These are phyloP conservation scores for Aspergillus cavernicola DNA, from an alignment of 495 filamentous ascomycete species.

Conservation along the genomic window DNA sequence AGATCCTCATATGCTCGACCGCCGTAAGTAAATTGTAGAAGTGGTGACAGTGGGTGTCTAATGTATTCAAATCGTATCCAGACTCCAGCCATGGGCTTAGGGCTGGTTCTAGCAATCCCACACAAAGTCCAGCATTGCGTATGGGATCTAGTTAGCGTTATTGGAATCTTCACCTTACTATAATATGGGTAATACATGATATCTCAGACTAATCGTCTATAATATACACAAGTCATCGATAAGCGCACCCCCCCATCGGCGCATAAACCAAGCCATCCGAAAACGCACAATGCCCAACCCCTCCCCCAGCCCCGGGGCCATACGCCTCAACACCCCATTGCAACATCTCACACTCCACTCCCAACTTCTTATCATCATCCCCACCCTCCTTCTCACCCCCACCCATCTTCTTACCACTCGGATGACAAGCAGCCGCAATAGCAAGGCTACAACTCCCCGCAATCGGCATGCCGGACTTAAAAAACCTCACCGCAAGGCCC, in stretches of 20 bases:
- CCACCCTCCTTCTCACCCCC: not conserved
- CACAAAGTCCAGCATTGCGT: too few relatives aligned
- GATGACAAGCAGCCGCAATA: slow-evolving; percentile 49
- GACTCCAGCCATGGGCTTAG: too few relatives aligned
- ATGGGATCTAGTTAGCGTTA: too few relatives aligned
- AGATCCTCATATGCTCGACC: too few relatives aligned
- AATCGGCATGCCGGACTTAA: slow-evolving; percentile 35
- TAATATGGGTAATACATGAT: too few relatives aligned
- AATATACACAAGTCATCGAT: not conserved
- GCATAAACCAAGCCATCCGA: not conserved
- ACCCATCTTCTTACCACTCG: not conserved
- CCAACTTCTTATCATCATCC: not conserved
- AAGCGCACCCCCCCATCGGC: not conserved
- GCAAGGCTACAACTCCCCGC: slow-evolving; percentile 39
- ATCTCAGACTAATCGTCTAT: not conserved
- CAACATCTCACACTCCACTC: not conserved
- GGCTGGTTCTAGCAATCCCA: too few relatives aligned
- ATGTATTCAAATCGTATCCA: too few relatives aligned
- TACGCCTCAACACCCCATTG: slow-evolving; percentile 4
- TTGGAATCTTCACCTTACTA: too few relatives aligned
- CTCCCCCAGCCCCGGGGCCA: not conserved
- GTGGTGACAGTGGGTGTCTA: too few relatives aligned
- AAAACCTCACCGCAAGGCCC: slow-evolving; percentile 17
- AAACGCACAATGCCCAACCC: not conserved
- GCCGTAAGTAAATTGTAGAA: too few relatives aligned